A percentile compares a stretch with the other conserved stretches of the same genome.
These are phyloP conservation scores for Starmerella kuoi DNA, from an alignment of 805 yeast genomes.

Conservation along the genomic window DNA sequence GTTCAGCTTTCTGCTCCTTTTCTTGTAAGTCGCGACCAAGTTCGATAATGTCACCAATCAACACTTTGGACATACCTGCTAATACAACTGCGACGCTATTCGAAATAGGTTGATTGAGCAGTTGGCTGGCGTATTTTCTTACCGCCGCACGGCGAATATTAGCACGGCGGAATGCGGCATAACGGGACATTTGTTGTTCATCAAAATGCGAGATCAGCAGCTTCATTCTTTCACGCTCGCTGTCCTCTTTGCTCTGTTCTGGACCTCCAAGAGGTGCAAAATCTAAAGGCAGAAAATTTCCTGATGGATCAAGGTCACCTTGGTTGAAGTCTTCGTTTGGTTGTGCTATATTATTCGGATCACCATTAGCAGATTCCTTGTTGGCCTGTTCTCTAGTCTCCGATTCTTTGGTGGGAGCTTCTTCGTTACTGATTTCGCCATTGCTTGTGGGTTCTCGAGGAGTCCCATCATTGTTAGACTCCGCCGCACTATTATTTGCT, in stretches of 20 bases:
- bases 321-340: too few relatives aligned
- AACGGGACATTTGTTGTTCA: conserved; percentile 72
- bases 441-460: too few relatives aligned
- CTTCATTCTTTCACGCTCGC: conserved; percentile 30
- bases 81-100: conserved; percentile 68
- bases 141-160: conserved; percentile 61
- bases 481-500: too few relatives aligned
- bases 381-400: too few relatives aligned
- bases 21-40: conserved; percentile 62
- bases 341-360: too few relatives aligned
- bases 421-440: too few relatives aligned
- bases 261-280: not conserved
- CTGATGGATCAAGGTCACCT: too few relatives aligned
- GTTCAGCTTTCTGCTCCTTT: conserved; percentile 24
- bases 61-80: conserved; percentile 78
- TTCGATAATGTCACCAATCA: conserved; percentile 82
- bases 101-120: conserved; percentile 67
- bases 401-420: too few relatives aligned
- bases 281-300: not conserved
- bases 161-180: conserved; percentile 76
- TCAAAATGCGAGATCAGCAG: conserved; percentile 61
- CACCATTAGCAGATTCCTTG: too few relatives aligned
- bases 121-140: conserved; percentile 65
- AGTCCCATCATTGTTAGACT: too few relatives aligned
- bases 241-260: conserved; percentile 16